These are phyloP conservation scores for Fagopyrum homotropicum DNA, from an alignment of 148 eudicot genomes.

Conservation along the genomic window DNA sequence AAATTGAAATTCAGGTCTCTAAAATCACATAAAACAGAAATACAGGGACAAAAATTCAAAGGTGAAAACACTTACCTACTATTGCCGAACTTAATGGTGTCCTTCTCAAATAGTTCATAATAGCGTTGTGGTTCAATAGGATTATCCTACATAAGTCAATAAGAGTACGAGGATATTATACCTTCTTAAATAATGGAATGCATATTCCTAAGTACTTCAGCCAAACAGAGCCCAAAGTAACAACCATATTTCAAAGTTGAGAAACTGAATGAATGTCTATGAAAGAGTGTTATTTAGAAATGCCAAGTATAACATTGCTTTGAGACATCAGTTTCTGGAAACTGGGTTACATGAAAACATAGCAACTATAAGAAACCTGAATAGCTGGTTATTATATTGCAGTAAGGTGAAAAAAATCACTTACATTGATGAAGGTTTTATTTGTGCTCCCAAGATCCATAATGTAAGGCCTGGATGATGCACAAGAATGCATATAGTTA, in stretches of 20 bases:
- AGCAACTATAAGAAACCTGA: neutral
- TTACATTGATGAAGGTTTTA: conserved; percentile 81
- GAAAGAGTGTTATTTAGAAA: neutral
- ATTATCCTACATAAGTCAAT: conserved; percentile 51
- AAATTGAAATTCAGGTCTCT: neutral
- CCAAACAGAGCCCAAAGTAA: neutral
- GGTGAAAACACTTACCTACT: conserved; percentile 54
- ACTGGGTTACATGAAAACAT: neutral
- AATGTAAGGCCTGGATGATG: conserved; percentile 62
- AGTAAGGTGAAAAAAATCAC: conserved; percentile 14
- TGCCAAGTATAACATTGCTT: neutral
- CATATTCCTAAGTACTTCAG: neutral
- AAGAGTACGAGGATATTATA: conserved; percentile 8
- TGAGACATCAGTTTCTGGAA: neutral
- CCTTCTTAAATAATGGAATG: neutral
- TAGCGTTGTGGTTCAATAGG: conserved; percentile 80
- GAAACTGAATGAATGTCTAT: neutral
- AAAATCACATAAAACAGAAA: neutral
- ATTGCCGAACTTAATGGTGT: conserved; percentile 84
- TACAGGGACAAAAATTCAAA: neutral
- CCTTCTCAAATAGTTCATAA: conserved; percentile 82
- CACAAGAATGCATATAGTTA: neutral
- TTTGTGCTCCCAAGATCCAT: conserved; percentile 99
- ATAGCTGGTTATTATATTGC: neutral
- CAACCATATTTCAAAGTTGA: neutral